These are phyloP conservation scores for Penicillium verrucosum DNA, from an alignment of 2,329 filamentous ascomycete species.

Conservation along the genomic window DNA sequence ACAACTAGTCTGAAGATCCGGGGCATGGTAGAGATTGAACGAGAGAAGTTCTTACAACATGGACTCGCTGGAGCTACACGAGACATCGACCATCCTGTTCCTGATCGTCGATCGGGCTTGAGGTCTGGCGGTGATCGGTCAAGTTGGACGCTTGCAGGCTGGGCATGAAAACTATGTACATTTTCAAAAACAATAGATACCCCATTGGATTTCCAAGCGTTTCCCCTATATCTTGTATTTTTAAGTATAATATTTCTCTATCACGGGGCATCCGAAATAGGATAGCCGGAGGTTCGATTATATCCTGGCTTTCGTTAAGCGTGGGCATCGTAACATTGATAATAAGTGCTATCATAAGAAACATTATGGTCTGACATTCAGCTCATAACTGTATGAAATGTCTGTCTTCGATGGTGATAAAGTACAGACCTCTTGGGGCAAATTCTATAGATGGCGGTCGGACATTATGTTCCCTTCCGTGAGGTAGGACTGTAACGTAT, in stretches of 20 bases:
- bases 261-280: background rate
- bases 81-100: constrained; percentile 38
- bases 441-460: background rate
- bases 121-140: constrained; percentile 44
- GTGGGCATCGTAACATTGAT: background rate
- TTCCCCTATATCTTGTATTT: background rate
- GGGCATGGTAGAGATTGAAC: constrained; percentile 62
- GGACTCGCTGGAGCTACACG: constrained; percentile 47
- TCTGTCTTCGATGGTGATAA: background rate
- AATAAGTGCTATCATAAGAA: background rate
- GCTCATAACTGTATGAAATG: background rate
- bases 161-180: constrained; percentile 36
- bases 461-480: background rate
- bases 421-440: background rate
- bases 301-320: background rate
- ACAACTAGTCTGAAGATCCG: constrained; percentile 57
- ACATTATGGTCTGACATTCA: background rate
- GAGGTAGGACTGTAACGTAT: background rate
- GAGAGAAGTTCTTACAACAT: constrained; percentile 58
- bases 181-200: constrained; percentile 20
- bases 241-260: background rate
- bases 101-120: constrained; percentile 40
- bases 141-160: constrained; percentile 50
- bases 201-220: constrained; percentile 8
- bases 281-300: background rate